phyloP scores from a whole-genome alignment of 352 stramenopile genomes.

The Achlya hypogyna region DNA sequence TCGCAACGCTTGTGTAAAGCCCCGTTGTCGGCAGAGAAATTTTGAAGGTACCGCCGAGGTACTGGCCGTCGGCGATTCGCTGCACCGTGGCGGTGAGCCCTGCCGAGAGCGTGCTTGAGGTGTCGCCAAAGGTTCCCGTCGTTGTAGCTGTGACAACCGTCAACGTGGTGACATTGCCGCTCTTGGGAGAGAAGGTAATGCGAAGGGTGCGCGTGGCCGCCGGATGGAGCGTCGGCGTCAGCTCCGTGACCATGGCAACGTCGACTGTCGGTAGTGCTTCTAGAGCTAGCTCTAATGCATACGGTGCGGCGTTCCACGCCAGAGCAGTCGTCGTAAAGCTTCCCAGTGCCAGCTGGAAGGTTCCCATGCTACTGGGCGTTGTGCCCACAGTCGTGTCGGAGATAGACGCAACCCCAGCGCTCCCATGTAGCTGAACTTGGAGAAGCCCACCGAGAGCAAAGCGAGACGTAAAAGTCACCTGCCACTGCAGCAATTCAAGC shows the following conservation, averaged over 20 bases:
- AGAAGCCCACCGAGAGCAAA: conserved; percentile 12
- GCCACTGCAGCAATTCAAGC: conserved; percentile 20
- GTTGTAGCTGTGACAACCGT: not conserved
- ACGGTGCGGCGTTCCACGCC: conserved; percentile 21
- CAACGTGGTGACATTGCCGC: conserved; percentile 24
- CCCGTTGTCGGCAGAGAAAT: conserved; percentile 24
- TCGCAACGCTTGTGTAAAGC: not conserved
- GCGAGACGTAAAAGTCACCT: conserved; percentile 22
- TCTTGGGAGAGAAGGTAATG: conserved; percentile 26
- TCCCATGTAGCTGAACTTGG: conserved; percentile 1
- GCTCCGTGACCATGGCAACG: conserved; percentile 24
- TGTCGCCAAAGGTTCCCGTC: conserved; percentile 23
- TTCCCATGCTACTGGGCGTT: conserved; percentile 10
- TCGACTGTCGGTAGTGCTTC: conserved; percentile 15
- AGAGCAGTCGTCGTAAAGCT: conserved; percentile 22
- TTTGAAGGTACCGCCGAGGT: conserved; percentile 25
- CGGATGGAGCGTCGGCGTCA: not conserved
- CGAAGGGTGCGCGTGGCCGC: conserved; percentile 14
- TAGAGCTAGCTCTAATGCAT: conserved; percentile 20
- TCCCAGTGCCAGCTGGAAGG: conserved; percentile 19
- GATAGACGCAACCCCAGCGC: not conserved
- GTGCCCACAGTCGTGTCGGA: conserved; percentile 4
- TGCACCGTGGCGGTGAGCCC: conserved; percentile 21
- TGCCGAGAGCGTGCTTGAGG: conserved; percentile 25
- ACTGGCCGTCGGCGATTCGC: conserved; percentile 18